Conservation (phyloP, 2,329 filamentous ascomycete genomes). For the Neocucurbitaria cava region DNA sequence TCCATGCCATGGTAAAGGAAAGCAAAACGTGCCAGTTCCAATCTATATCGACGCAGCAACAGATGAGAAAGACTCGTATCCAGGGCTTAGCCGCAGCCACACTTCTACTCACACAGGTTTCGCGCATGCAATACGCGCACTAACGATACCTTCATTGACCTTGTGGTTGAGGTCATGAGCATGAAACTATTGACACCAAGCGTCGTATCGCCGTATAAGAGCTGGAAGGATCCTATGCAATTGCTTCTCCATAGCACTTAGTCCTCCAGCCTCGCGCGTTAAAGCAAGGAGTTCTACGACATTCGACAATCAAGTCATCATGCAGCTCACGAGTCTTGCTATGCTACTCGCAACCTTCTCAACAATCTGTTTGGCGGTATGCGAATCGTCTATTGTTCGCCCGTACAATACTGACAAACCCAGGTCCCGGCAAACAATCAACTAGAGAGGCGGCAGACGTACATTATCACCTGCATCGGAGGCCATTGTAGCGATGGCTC, state of each 20-base stretch:
- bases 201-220: constrained; percentile 13
- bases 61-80: constrained; percentile 17
- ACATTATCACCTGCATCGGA: constrained; percentile 37
- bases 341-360: constrained; percentile 20
- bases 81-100: constrained; percentile 8
- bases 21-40: constrained; percentile 6
- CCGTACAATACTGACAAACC: background rate
- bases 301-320: constrained; percentile 15
- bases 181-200: background rate
- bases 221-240: background rate
- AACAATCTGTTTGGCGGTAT: constrained; percentile 29
- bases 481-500: constrained; percentile 16
- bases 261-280: background rate
- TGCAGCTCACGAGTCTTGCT: constrained; percentile 24
- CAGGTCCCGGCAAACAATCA: constrained; percentile 29
- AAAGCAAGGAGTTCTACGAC: background rate
- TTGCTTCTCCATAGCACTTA: background rate
- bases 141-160: background rate
- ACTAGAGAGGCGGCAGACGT: constrained; percentile 35
- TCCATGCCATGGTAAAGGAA: constrained; percentile 2
- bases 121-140: constrained; percentile 2
- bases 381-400: background rate
- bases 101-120: constrained; percentile 6
- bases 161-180: background rate
- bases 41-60: constrained; percentile 13